Base-by-base conservation (phyloP, 768 basidiomycete species). In the Leccinum sublutescens region DNA sequence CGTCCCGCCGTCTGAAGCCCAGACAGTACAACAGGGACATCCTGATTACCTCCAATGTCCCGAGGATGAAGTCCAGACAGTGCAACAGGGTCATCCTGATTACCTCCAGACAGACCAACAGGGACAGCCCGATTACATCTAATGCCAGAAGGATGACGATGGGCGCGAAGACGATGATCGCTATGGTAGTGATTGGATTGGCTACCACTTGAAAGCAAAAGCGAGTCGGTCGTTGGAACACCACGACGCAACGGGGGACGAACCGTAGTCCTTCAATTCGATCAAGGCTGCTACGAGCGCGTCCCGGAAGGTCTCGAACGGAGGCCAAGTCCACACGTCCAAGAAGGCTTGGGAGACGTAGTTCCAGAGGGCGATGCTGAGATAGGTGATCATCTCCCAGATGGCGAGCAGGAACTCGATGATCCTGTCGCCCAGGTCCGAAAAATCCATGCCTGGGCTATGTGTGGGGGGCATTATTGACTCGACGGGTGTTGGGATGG, bases 271-370 rank as follows among this genome's bases (percentile, higher is more conserved):
- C 48, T 10, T 21, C 54, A 63, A 21, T 38, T 12, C 55, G 17
- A 60, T 55, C 33, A 68, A 25, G 47, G 59, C 61, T 0, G 58
- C 56, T 1, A 25, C 33, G 4, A 68, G 47, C 15, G 56, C 66
- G 53, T 59, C 57, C 12, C 68, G 59, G 21, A 68, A 68, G 27
- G 56, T 12, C 27, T 70, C 66, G 29, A 69, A 66, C 4, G 68
- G 68, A 0, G 69, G 68, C 19, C 50, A 68, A 0, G 64, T 60
- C 66, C 68, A 71, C 0, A 45, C 56, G 11, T n/a, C 34, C 60
- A 12, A 54, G 23, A 50, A 71, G 1, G 34, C 59, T 3, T 59
- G 27, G 47, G 38, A 40, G 29, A 66, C 2, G 43, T 23, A 0
- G 29, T 9, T 29, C 59, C 59, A 65, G 47, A 68, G 8, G 1